A percentile compares a stretch with the other conserved stretches of the same genome.
Conservation (phyloP, 73 alveolate species). For the Paramecium caudatum region DNA sequence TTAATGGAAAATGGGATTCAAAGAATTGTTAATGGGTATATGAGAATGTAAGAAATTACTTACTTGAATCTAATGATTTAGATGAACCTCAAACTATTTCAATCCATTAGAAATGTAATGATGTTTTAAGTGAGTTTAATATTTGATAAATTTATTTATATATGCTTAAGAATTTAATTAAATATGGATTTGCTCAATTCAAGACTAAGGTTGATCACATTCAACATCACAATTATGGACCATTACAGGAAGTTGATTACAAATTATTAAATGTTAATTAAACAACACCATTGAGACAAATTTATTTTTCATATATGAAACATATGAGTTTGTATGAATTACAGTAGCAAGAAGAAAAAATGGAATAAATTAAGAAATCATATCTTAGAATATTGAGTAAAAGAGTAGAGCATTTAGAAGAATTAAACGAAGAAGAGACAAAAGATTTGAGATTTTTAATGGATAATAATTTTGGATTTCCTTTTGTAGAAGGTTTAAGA, state of each 20-base stretch:
- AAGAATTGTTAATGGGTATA: conserved; percentile 48
- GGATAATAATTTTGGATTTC: conserved; percentile 67
- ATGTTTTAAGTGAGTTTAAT: conserved; percentile 21
- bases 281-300: neutral
- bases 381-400: conserved; percentile 19
- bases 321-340: conserved; percentile 43
- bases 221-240: neutral
- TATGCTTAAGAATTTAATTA: neutral
- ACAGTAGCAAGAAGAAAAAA: neutral
- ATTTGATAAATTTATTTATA: conserved; percentile 22
- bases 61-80: conserved; percentile 26
- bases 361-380: neutral
- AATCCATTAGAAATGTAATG: conserved; percentile 20
- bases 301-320: conserved; percentile 41
- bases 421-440: neutral
- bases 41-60: conserved; percentile 39
- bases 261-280: conserved; percentile 9
- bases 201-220: neutral
- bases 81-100: conserved; percentile 34
- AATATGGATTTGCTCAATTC: neutral
- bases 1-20: conserved; percentile 49
- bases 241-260: neutral
- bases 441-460: conserved; percentile 38
- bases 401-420: neutral
- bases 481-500: conserved; percentile 55